phyloP scores from a whole-genome alignment of 176 grass and related monocot genomes.

The Triticum turgidum region DNA sequence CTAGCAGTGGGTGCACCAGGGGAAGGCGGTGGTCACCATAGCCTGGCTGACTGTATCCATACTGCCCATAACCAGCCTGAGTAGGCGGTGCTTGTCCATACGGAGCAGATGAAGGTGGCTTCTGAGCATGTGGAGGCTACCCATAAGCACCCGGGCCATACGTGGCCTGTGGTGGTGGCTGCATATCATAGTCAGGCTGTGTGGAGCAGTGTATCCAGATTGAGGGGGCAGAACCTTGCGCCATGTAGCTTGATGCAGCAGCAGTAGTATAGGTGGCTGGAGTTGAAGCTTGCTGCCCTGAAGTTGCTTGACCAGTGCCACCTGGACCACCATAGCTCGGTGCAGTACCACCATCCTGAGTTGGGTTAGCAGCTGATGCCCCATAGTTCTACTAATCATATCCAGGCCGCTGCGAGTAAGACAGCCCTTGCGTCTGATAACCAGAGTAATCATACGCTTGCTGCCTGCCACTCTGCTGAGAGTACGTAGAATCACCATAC shows the following conservation, averaged over 20 bases:
- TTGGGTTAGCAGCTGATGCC: too few species aligned
- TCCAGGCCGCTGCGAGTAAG: slow-evolving; percentile 62
- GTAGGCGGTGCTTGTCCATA: slow-evolving; percentile 53
- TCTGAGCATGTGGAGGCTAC: too few species aligned
- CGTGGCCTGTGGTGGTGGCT: too few species aligned
- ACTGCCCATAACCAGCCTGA: slow-evolving; percentile 50
- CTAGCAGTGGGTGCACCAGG: too few species aligned
- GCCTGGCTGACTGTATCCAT: slow-evolving; percentile 46
- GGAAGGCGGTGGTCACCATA: slow-evolving; percentile 20
- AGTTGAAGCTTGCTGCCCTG: too few species aligned
- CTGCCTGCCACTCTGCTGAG: slow-evolving; percentile 13
- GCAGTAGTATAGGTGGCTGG: too few species aligned
- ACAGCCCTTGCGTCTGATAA: slow-evolving; percentile 52
- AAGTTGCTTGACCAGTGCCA: too few species aligned
- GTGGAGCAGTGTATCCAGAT: slow-evolving; percentile 43
- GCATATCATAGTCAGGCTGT: slow-evolving; percentile 40
- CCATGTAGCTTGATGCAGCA: slow-evolving; percentile 40
- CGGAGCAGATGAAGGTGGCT: slow-evolving; percentile 31
- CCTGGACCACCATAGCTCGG: too few species aligned
- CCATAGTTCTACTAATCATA: slow-evolving; percentile 54
- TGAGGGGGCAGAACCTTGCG: slow-evolving; percentile 45
- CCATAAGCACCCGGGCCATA: too few species aligned
- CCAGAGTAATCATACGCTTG: slow-evolving; percentile 53
- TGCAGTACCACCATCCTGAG: too few species aligned
- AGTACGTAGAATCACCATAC: too few species aligned